Percentiles rank a stretch among this genome's conserved stretches.
phyloP scores from a whole-genome alignment of 1,139 yeast genomes.

The Saccharomyces hybrid region DNA sequence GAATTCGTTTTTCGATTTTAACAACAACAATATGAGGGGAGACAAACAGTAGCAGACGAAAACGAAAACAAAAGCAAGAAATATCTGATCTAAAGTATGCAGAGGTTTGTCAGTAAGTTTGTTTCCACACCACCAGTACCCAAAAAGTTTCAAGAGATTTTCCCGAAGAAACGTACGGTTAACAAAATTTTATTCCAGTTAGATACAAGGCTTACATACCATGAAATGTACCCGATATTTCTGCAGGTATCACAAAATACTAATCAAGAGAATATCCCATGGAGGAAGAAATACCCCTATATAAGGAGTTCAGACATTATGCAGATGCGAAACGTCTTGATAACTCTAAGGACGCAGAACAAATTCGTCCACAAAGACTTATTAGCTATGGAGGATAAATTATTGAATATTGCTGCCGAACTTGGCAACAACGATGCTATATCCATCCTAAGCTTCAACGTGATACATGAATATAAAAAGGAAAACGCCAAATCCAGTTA shows the following conservation, averaged over 20 bases:
- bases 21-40: background rate
- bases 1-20: background rate
- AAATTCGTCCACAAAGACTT: constrained; percentile 49
- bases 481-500: constrained; percentile 23
- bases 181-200: constrained; percentile 58
- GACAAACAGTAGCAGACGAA: background rate
- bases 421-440: constrained; percentile 77
- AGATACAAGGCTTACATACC: constrained; percentile 49
- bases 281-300: constrained; percentile 37
- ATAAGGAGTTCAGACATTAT: constrained; percentile 43
- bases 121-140: background rate
- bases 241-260: background rate
- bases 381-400: constrained; percentile 54
- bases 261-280: background rate
- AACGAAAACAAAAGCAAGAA: background rate
- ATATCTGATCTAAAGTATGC: background rate
- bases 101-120: background rate
- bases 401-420: constrained; percentile 78
- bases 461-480: background rate
- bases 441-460: constrained; percentile 55
- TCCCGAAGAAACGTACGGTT: constrained; percentile 51
- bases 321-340: constrained; percentile 59
- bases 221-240: constrained; percentile 47
- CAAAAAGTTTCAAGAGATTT: constrained; percentile 37
- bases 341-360: constrained; percentile 52